These are phyloP conservation scores for Fraxinus floribunda DNA, from an alignment of 305 asterid species.

Conservation along the genomic window DNA sequence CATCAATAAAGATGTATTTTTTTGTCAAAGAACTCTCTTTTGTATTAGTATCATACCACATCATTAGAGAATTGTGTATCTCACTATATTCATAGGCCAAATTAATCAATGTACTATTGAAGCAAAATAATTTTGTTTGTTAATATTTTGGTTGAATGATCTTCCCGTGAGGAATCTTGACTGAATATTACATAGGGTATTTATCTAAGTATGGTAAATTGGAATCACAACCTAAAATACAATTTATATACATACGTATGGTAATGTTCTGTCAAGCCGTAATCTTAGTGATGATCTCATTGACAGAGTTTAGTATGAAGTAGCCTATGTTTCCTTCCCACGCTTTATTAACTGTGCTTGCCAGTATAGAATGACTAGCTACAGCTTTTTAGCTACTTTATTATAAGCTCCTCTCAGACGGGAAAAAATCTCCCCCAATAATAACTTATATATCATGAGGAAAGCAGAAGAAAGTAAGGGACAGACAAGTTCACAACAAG, in stretches of 20 bases:
- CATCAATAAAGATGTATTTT: neutral
- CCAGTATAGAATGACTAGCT: neutral
- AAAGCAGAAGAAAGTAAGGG: neutral
- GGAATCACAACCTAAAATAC: neutral
- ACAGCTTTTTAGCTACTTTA: neutral
- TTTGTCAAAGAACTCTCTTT: neutral
- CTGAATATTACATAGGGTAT: neutral
- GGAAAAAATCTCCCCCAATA: neutral
- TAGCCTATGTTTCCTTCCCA: conserved; percentile 2
- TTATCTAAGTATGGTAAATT: neutral
- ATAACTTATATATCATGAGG: neutral
- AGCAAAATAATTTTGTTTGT: neutral
- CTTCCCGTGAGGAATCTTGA: neutral
- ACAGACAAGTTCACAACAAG: neutral
- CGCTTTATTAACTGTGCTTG: neutral
- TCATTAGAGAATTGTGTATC: neutral
- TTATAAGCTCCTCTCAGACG: neutral
- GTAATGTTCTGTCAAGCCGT: neutral
- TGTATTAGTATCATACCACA: neutral
- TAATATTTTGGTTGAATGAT: neutral
- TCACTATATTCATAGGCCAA: neutral
- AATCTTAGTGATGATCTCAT: neutral
- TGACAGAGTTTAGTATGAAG: neutral
- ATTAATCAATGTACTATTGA: neutral
- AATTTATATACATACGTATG: neutral